These are phyloP conservation scores for Lachnellula cervina DNA, from an alignment of 2,329 filamentous ascomycete species.

Conservation along the genomic window DNA sequence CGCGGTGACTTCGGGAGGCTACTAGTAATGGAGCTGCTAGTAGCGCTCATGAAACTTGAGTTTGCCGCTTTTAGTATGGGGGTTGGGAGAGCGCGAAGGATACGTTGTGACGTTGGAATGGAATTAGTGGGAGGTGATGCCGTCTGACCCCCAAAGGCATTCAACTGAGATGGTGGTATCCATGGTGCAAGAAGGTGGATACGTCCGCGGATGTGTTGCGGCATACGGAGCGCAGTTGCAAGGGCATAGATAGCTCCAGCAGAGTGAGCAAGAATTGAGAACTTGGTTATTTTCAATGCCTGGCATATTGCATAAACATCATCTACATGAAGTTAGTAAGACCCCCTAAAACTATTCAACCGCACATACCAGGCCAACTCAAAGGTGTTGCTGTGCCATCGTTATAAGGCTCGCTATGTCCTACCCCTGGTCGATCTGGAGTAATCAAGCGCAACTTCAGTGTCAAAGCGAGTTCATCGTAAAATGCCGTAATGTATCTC, in stretches of 20 bases:
- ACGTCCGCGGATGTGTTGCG: slow-evolving; percentile 87
- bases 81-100: slow-evolving; percentile 83
- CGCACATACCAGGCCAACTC: slow-evolving; percentile 78
- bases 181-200: slow-evolving; percentile 93
- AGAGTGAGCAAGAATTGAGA: slow-evolving; percentile 92
- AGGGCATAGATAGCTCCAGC: slow-evolving; percentile 97
- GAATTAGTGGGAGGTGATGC: slow-evolving; percentile 75
- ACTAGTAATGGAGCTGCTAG: slow-evolving; percentile 77
- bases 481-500: slow-evolving; percentile 92
- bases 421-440: slow-evolving; percentile 87
- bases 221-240: slow-evolving; percentile 90
- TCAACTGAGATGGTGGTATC: slow-evolving; percentile 95
- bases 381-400: slow-evolving; percentile 82
- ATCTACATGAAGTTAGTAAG: slow-evolving; percentile 38
- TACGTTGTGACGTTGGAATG: slow-evolving; percentile 85
- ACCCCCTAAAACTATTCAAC: background rate
- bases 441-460: slow-evolving; percentile 88
- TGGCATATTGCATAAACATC: slow-evolving; percentile 95
- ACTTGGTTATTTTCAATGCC: slow-evolving; percentile 85
- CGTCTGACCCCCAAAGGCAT: slow-evolving; percentile 66
- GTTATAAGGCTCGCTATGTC: slow-evolving; percentile 80
- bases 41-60: slow-evolving; percentile 89
- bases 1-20: slow-evolving; percentile 65
- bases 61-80: slow-evolving; percentile 92
- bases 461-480: slow-evolving; percentile 88